Base-by-base conservation (phyloP, 2,329 filamentous ascomycete genomes). In the Sclerotiophoma versabilis region DNA sequence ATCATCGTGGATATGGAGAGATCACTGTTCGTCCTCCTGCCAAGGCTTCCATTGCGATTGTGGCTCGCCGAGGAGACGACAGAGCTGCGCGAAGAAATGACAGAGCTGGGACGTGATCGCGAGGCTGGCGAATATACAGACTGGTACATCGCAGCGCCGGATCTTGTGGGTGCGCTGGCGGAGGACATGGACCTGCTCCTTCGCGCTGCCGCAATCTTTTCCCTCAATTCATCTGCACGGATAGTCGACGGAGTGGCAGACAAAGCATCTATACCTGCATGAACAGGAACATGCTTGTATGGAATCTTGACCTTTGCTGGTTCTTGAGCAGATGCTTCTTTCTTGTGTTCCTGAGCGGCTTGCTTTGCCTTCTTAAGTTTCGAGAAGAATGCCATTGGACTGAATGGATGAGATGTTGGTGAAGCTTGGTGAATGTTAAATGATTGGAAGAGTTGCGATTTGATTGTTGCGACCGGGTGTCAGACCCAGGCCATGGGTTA, bases 341-440 rank as follows among this genome's bases (percentile, higher is more conserved):
- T 62, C 39, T 69, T 65, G 36, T 70, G 64, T 36, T 69, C 59
- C 7, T 63, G 58, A 9, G 64, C 67, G 14, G 64, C 67, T 47
- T 70, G 69, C 49, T 68, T 70, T 45, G 63, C 63, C 32, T 66
- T 71, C 58, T 66, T 74, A 45, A 68, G 49, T 47, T 64, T 70
- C 4, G 67, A 67, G 49, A 73, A 70, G 37, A 71, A 65, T 17
- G 71, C 60, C 73, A 76, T 75, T 30, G 34, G 2, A 42, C 32
- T 44, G 23, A 39, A 23, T 46, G 19, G 38, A 8, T 30, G 12
- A 32, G 19, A 10, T 45, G 9, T 33, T 37, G n/a, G 25, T 41
- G 12, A 25, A 27, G 14, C 19, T 45, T 25, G 5, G 27, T 32
- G 22, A 26, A 6, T 33, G 11, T 36, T 39, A 36, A 20, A 36